Base-by-base conservation (phyloP, 768 basidiomycete species). In the Mycena filopes region DNA sequence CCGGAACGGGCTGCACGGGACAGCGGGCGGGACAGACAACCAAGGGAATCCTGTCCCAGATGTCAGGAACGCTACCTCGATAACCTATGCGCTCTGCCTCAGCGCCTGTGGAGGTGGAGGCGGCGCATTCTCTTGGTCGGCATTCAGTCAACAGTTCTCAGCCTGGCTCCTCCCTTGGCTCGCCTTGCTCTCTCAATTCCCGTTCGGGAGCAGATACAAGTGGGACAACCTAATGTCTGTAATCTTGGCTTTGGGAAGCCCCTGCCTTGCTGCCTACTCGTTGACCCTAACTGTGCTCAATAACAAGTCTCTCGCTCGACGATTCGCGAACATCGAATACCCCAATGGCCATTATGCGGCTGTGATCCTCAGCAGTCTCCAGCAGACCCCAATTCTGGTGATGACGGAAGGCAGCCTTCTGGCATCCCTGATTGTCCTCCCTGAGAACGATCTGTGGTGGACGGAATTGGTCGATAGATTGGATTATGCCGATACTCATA, bases 101-200 rank as follows among this genome's bases (percentile, higher is more conserved):
- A 43, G 42, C 7, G 70, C 69, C 4, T 80, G 79, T 43, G 76
- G 78, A 1, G 11, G 40, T 15, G 64, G 64, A n/a, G 33, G 45
- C 0, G 65, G 65, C 46, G 25, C 65, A 21, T 66, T 60, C 62
- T 26, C 65, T 16, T 80, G 79, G 80, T 68, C 74, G 1, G 55
- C 68, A 8, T 80, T 80, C 65, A 77, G 76, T 9, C 80, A 81
- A 48, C 74, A 81, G 48, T 83, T 80, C 66, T 74, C 76, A 11
- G 67, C 82, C 0, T 86, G 84, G 84, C 73, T 86, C 2, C 59
- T 86, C 8, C 84, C 84, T 9, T 84, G 82, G 76, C 77, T 86
- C 15, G 82, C 84, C 1, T 65, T 86, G 10, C 72, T 85, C 21
- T 83, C 83, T 0, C 83, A 84, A 49, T 78, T 86, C n/a, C 85